Evolutionary conservation across 305 asterid species (phyloP), one percentile per base, ranked within the genome.

Genomic region (Fraxinus sp.): DNA sequence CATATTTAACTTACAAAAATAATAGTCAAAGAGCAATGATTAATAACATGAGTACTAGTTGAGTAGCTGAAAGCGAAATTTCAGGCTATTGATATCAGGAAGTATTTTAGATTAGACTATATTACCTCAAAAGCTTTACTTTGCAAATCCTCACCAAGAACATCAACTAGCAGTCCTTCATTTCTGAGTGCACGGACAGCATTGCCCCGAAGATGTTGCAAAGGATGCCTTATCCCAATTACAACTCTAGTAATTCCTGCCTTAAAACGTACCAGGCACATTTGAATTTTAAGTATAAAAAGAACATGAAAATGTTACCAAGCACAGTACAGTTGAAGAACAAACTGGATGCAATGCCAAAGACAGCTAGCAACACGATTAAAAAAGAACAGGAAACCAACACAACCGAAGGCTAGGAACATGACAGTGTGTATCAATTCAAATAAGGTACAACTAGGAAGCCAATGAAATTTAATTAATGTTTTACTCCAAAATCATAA

Each of bases 171-270:
- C 86, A 96, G 75, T 78, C 98, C 98, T 89, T 91, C 93, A 86
- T 88, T 87, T 87, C 92, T 92, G 22, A 96, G 83, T 20, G 95
- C 98, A 41, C 89, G 95, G 78, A 96, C 84, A 75, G 97, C 98
- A 87, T 93, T 88, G 32, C 99, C 97, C 44, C 99, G 94, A 74
- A 94, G 92, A 91, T 94, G 97, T 86, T 87, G 90, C 91, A 93
- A 68, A 24, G 99, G 99, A 93, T 96, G 97, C 78, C 99, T 90
- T 62, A 96, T 93, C 77, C 99, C 99, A 79, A 96, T 84, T 75
- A 96, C 98, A 82, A 96, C 98, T 89, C 98, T 94, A 52, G 82
- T 77, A 79, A 96, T 86, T 81, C 95, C 98, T 84, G 99, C 98
- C 99, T 96, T 87, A 82, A 88, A 35, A 89, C 78, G 55, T 72